Conservation (phyloP, 2,329 filamentous ascomycete species). For the Colletotrichum scovillei region DNA sequence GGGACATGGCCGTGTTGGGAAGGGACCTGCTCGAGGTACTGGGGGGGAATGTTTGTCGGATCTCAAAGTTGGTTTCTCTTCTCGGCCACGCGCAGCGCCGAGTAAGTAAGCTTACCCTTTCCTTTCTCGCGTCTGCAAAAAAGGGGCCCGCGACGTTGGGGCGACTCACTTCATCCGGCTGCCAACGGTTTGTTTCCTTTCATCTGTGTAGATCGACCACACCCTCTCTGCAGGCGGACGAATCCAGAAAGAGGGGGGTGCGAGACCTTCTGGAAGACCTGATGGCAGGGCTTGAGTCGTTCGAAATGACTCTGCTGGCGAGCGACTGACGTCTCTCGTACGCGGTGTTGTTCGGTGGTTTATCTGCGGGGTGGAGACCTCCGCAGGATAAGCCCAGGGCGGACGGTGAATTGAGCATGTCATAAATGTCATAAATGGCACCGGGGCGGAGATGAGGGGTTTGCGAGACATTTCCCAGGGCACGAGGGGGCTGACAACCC, state of each 20-base stretch:
- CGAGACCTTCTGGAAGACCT: not conserved
- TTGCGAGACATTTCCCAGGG: not conserved
- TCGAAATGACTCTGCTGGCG: not conserved
- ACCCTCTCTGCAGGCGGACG: not conserved
- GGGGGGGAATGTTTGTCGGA: not conserved
- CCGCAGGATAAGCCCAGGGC: constrained; percentile 9
- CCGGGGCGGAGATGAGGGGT: constrained; percentile 6
- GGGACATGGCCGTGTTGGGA: constrained; percentile 21
- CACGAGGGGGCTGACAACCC: constrained; percentile 5
- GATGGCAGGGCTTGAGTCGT: not conserved
- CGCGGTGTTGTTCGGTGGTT: not conserved
- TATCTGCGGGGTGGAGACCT: constrained; percentile 27
- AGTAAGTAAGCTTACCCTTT: not conserved
- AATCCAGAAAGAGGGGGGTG: not conserved
- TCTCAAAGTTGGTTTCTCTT: not conserved
- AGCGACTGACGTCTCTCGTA: not conserved
- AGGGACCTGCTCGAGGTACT: not conserved
- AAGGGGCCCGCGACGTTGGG: not conserved
- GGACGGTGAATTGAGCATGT: constrained; percentile 1
- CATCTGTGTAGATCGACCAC: not conserved
- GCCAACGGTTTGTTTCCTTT: not conserved
- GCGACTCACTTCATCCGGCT: constrained; percentile 8
- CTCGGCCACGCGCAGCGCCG: not conserved
- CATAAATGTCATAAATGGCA: not conserved
- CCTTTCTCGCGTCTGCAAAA: not conserved